phyloP scores from a whole-genome alignment of 768 basidiomycete genomes.

The Flagelloscypha sp. region DNA sequence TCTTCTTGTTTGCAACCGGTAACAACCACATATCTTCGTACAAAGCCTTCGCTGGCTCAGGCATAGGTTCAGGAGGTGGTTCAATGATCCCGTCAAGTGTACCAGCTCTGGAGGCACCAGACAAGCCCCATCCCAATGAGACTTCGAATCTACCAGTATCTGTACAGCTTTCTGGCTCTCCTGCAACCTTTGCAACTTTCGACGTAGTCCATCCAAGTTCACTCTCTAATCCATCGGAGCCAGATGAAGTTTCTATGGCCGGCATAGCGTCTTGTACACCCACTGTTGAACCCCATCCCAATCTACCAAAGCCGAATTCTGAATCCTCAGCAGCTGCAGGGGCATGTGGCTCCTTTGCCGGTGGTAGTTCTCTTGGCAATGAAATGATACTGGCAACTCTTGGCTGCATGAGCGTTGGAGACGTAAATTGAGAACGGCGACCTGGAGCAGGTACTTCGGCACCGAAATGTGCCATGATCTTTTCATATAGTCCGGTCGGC shows the following conservation, averaged over 20 bases:
- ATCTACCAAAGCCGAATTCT: background rate
- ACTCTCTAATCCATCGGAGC: background rate
- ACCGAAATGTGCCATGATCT: too few species aligned
- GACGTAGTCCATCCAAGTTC: background rate
- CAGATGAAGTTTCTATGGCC: background rate
- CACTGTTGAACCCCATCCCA: background rate
- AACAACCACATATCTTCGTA: background rate
- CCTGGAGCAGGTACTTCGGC: too few species aligned
- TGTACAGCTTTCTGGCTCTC: slow-evolving; percentile 2
- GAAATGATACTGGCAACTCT: too few species aligned
- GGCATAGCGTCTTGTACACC: slow-evolving; percentile 1
- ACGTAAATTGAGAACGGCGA: too few species aligned
- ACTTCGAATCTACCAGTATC: background rate
- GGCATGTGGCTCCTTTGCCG: too few species aligned
- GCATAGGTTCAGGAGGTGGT: background rate
- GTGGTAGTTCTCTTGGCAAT: too few species aligned
- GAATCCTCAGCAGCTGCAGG: slow-evolving; percentile 2
- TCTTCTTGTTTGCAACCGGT: background rate
- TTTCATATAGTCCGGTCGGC: too few species aligned
- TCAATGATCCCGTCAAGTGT: too few species aligned
- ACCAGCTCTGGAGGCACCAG: too few species aligned
- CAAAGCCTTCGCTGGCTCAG: slow-evolving; percentile 2
- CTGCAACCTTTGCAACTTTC: slow-evolving; percentile 1
- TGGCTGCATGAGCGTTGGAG: too few species aligned
- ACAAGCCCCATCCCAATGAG: too few species aligned